phyloP scores from a whole-genome alignment of 495 filamentous ascomycete species.

The Aspergillus egyptiacus region DNA sequence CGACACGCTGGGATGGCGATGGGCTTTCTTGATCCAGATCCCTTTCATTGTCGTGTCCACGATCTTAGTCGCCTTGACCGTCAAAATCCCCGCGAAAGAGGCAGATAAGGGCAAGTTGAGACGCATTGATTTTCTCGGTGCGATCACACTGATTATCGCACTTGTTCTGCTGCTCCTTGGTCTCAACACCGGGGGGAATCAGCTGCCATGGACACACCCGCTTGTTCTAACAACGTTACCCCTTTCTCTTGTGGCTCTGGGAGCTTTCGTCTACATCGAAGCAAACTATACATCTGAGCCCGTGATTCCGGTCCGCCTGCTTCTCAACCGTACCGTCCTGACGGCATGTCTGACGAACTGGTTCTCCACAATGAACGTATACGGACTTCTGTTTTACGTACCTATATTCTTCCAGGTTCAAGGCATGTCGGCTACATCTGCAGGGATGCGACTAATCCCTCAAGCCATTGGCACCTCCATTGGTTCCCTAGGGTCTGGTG shows the following conservation, averaged over 20 bases:
- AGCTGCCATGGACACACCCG: conserved; percentile 79
- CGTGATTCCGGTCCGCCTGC: conserved; percentile 74
- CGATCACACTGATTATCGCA: conserved; percentile 58
- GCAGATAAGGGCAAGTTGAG: conserved; percentile 50
- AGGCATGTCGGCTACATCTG: conserved; percentile 61
- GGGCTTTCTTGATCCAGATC: conserved; percentile 78
- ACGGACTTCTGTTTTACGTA: conserved; percentile 63
- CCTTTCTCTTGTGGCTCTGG: conserved; percentile 51
- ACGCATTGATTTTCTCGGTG: conserved; percentile 81
- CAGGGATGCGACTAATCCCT: conserved; percentile 67
- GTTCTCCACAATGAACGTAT: conserved; percentile 51
- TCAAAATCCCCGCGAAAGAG: conserved; percentile 71
- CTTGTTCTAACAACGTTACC: conserved; percentile 66
- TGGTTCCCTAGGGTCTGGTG: conserved; percentile 61
- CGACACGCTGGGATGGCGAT: conserved; percentile 67
- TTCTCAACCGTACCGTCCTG: conserved; percentile 65
- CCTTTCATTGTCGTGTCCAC: conserved; percentile 58
- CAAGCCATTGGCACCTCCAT: conserved; percentile 60
- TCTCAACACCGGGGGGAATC: conserved; percentile 78
- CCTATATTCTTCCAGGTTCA: conserved; percentile 80
- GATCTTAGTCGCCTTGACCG: conserved; percentile 57
- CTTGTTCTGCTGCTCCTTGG: conserved; percentile 74
- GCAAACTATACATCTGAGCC: conserved; percentile 62
- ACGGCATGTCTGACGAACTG: conserved; percentile 74
- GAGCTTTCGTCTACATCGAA: conserved; percentile 61